A percentile compares a stretch with the other conserved stretches of the same genome.
Conservation (phyloP, 2,329 filamentous ascomycete species). For the Pestalotiopsis sp. region DNA sequence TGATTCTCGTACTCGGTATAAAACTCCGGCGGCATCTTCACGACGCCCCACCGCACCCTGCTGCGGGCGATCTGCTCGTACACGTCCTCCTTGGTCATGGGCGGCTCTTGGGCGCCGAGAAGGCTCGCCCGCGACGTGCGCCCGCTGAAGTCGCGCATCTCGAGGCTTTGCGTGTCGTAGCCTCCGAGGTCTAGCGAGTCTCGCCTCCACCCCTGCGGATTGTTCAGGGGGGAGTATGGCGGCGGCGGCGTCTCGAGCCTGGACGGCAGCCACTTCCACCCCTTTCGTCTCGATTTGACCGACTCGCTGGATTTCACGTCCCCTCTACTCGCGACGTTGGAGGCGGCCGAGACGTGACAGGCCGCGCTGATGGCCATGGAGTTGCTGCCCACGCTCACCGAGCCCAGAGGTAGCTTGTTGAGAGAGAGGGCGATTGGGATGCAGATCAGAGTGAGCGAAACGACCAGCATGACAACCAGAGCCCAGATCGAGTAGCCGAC, state of each 20-base stretch:
- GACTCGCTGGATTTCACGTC: not conserved
- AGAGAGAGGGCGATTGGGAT: conserved; percentile 19
- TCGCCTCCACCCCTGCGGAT: not conserved
- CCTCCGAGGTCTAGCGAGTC: not conserved
- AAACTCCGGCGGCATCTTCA: not conserved
- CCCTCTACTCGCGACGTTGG: not conserved
- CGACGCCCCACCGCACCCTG: conserved; percentile 5
- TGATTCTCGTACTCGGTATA: not conserved
- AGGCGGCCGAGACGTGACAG: conserved; percentile 22
- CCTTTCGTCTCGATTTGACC: not conserved
- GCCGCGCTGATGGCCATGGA: conserved; percentile 25
- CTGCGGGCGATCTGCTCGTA: not conserved
- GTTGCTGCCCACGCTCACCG: conserved; percentile 21
- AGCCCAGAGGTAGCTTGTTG: conserved; percentile 20
- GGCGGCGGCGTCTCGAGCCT: not conserved
- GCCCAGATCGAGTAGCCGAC: conserved; percentile 17
- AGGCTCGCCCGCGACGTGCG: not conserved
- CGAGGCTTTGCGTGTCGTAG: not conserved
- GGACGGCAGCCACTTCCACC: not conserved
- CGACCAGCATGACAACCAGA: conserved; percentile 15
- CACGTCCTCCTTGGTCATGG: not conserved
- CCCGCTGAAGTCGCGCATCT: not conserved
- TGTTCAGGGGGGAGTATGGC: not conserved
- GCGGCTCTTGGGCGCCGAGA: not conserved
- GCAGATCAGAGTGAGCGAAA: conserved; percentile 15